Base-by-base conservation (phyloP, 2,329 filamentous ascomycete species). In the Endoconidiophora laricicola region DNA sequence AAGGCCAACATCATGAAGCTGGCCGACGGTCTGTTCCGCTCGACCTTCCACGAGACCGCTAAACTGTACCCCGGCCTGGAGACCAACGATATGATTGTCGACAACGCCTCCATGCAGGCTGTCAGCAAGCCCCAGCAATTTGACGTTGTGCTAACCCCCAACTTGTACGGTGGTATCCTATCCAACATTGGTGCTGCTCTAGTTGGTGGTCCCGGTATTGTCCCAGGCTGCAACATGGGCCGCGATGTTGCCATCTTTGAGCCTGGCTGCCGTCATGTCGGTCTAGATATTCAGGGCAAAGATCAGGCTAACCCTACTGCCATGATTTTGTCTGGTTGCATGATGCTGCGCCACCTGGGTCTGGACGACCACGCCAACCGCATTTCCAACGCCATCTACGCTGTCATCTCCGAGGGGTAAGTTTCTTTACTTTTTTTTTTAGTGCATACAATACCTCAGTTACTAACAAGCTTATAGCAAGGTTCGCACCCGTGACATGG, bases 1-100 rank as follows among this genome's bases (percentile, higher is more conserved):
- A 98, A 98, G 79, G 91, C 91, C 71, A 98, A 98, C 78, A 98
- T 98, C 74, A 98, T 98, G 91, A 98, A 98, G 79, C 78, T 98
- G 54, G 90, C 88, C 66, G 91, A 98, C 61, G 91, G 91, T 69
- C 84, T 98, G 52, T 98, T 98, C 86, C 84, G 91, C 67, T 90
- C 81, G 72, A 96, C 91, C 59, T 93, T 96, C 77, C 86, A 94
- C 74, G 76, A 81, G 62, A 81, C 91, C 59, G 85, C 87, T 58
- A 84, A 93, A 73, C 86, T 94, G 67, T 98, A 91, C 73, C 90
- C 91, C 54, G 93, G 86, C 56, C 76, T 98, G 60, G 85, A 95
- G 74, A 83, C 82, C 65, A 93, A 93, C 74, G 91, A 98, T 72
- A 95, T 98, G 90, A 98, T 98, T 68, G 91, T 98, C 69, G 91